Evolutionary conservation across 768 basidiomycete genomes (phyloP).

Genomic region (Erythrobasidium yunnanense): DNA sequence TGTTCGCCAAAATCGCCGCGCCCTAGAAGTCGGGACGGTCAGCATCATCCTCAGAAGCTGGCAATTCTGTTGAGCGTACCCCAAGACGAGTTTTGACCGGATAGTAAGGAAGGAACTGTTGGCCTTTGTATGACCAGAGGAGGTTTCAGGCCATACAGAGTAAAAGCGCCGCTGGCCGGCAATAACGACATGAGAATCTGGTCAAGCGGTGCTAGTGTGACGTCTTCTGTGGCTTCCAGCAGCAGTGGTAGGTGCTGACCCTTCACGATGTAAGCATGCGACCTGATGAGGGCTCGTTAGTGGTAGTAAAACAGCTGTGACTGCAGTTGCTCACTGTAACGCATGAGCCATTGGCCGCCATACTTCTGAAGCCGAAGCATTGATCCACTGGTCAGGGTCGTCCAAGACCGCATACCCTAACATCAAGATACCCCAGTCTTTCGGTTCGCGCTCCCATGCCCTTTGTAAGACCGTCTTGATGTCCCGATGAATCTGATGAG

Average conservation of each 20-base stretch:
- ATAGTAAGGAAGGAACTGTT: neutral
- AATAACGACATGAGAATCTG: neutral
- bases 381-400: neutral
- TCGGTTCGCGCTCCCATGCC: neutral
- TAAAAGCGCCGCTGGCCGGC: neutral
- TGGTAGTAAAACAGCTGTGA: neutral
- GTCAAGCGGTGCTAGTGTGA: neutral
- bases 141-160: neutral
- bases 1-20: neutral
- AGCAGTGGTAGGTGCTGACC: neutral
- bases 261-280: neutral
- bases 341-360: neutral
- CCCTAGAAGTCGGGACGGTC: neutral
- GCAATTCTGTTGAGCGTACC: too few species aligned
- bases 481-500: neutral
- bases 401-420: neutral
- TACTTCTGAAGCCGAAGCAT: neutral
- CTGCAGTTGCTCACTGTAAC: neutral
- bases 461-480: neutral
- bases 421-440: neutral
- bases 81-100: neutral
- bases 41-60: neutral
- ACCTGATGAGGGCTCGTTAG: neutral
- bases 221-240: neutral
- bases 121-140: neutral